Conservation (phyloP, 2,329 filamentous ascomycete species). For the Fusarium fujikuroi region DNA sequence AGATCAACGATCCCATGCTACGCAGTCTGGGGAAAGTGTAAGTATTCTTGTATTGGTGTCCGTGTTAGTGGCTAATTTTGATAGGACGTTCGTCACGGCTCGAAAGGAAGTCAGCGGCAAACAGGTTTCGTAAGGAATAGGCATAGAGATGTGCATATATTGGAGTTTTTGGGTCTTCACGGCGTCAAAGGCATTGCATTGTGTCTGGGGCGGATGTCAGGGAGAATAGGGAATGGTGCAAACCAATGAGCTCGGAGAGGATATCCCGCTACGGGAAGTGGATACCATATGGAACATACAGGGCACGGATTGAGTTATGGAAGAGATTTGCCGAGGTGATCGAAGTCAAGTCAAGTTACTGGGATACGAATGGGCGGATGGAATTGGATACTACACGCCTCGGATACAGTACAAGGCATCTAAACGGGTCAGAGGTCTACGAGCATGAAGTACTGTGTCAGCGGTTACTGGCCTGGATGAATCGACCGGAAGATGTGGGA, state of each 20-base stretch:
- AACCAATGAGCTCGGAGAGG: not conserved
- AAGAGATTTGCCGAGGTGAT: not conserved
- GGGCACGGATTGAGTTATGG: not conserved
- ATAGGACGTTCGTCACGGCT: constrained; percentile 49
- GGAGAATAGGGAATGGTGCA: not conserved
- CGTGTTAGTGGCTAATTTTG: not conserved
- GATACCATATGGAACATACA: not conserved
- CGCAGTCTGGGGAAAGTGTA: constrained; percentile 49
- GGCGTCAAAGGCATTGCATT: constrained; percentile 9
- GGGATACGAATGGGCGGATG: not conserved
- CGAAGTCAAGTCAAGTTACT: not conserved
- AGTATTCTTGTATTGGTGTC: constrained; percentile 1
- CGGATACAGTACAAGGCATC: not conserved
- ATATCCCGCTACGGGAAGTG: not conserved
- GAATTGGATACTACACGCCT: not conserved
- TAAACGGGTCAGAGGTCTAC: not conserved
- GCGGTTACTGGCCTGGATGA: not conserved
- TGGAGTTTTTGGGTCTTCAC: constrained; percentile 25
- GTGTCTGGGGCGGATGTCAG: not conserved
- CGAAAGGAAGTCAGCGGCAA: constrained; percentile 40
- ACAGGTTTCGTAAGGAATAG: not conserved
- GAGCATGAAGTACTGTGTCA: not conserved
- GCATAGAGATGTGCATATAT: constrained; percentile 1
- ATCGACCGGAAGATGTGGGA: not conserved
- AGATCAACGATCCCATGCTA: constrained; percentile 45